Evolutionary conservation across 768 basidiomycete species (phyloP).

Genomic region (Hortiboletus campestris): DNA sequence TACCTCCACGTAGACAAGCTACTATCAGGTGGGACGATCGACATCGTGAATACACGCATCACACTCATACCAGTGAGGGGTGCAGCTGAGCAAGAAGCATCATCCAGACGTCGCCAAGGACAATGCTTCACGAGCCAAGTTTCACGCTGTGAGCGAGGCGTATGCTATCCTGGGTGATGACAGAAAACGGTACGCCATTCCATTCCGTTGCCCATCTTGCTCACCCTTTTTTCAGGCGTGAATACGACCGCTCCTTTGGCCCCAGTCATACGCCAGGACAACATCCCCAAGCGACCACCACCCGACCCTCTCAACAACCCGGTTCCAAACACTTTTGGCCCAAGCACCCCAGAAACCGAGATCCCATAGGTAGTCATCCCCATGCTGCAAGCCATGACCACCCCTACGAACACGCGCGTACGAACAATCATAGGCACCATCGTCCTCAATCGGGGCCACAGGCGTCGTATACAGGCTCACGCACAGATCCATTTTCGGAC

Average conservation of each 20-base stretch:
- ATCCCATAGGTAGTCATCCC: slow-evolving; percentile 6
- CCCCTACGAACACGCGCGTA: slow-evolving; percentile 6
- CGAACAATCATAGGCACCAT: neutral
- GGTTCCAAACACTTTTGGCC: slow-evolving; percentile 29
- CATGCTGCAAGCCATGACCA: slow-evolving; percentile 10
- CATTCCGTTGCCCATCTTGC: neutral
- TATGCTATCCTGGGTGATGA: slow-evolving; percentile 46
- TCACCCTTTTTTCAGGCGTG: slow-evolving; percentile 22
- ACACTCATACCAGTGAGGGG: neutral
- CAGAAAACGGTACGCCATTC: slow-evolving; percentile 37
- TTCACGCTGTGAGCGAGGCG: slow-evolving; percentile 47
- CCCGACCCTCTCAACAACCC: slow-evolving; percentile 23
- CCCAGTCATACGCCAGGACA: slow-evolving; percentile 13
- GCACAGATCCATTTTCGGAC: slow-evolving; percentile 22
- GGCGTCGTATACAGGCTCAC: slow-evolving; percentile 3
- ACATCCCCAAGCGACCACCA: slow-evolving; percentile 33
- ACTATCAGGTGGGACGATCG: slow-evolving; percentile 26
- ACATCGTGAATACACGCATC: neutral
- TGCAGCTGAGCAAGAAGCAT: slow-evolving; percentile 46
- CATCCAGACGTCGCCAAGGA: slow-evolving; percentile 47
- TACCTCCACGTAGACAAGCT: slow-evolving; percentile 20
- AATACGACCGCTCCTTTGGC: slow-evolving; percentile 28
- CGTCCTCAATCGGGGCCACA: slow-evolving; percentile 4
- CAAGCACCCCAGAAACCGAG: slow-evolving; percentile 23
- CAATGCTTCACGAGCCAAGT: slow-evolving; percentile 37